A percentile compares a stretch with the other conserved stretches of the same genome.
These are phyloP conservation scores for Boletus subparvulus DNA, from an alignment of 768 basidiomycete genomes.

Conservation along the genomic window DNA sequence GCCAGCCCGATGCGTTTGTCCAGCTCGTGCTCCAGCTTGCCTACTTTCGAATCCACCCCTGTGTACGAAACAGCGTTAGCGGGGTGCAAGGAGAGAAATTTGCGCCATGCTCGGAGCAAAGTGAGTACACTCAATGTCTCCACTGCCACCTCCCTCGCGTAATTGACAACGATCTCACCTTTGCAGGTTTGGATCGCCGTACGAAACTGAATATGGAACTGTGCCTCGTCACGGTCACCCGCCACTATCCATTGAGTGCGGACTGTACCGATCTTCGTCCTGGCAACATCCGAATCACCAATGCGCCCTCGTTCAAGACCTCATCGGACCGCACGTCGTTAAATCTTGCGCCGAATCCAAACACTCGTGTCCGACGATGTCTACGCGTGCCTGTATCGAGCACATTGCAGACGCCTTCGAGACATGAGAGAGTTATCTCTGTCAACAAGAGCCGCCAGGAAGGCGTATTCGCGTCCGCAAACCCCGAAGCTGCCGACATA, in stretches of 20 bases:
- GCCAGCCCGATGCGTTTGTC: slow-evolving; percentile 79
- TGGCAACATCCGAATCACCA: too few relatives aligned
- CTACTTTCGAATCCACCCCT: slow-evolving; percentile 83
- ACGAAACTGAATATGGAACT: slow-evolving; percentile 82
- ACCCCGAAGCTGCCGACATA: background rate
- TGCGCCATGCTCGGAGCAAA: background rate
- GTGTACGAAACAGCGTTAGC: slow-evolving; percentile 82
- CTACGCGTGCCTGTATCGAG: slow-evolving; percentile 65
- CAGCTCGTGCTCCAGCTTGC: slow-evolving; percentile 93
- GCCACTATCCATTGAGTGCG: background rate
- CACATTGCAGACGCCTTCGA: slow-evolving; percentile 60
- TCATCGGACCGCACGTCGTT: slow-evolving; percentile 72
- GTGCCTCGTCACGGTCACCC: slow-evolving; percentile 36
- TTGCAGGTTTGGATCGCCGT: slow-evolving; percentile 71
- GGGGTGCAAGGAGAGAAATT: slow-evolving; percentile 15
- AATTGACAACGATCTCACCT: slow-evolving; percentile 2
- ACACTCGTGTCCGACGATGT: slow-evolving; percentile 62
- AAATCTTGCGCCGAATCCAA: slow-evolving; percentile 97
- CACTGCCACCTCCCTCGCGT: background rate
- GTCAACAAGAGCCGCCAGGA: slow-evolving; percentile 4
- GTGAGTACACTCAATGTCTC: slow-evolving; percentile 10
- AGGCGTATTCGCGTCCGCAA: background rate
- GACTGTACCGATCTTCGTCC: background rate
- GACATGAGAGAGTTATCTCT: slow-evolving; percentile 63
- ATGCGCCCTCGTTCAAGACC: slow-evolving; percentile 47